A percentile compares a stretch with the other conserved stretches of the same genome.
Conservation (phyloP, 345 rosid genomes). For the sweet orange (Citrus sinensis) region DVS_A1.0 CM039161.1:20889001-20889500, state of each 20-base stretch:
- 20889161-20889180: not conserved
- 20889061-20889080: too few species aligned
- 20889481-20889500: slow-evolving; percentile 6
- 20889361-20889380: not conserved
- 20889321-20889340: not conserved
- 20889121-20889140: not conserved
- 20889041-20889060: too few species aligned
- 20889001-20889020: too few species aligned
- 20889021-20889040: too few species aligned
- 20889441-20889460: not conserved
- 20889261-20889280: not conserved
- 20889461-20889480: not conserved
- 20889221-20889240: slow-evolving; percentile 8
- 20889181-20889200: not conserved
- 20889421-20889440: not conserved
- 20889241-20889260: not conserved
- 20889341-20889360: not conserved
- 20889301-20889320: not conserved
- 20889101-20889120: not conserved
- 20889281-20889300: not conserved
- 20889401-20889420: not conserved
- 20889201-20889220: not conserved
- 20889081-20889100: too few species aligned
- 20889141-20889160: not conserved
- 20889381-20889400: slow-evolving; percentile 1